Conservation (phyloP, 2,329 filamentous ascomycete species). For the Colletotrichum sp. region DNA sequence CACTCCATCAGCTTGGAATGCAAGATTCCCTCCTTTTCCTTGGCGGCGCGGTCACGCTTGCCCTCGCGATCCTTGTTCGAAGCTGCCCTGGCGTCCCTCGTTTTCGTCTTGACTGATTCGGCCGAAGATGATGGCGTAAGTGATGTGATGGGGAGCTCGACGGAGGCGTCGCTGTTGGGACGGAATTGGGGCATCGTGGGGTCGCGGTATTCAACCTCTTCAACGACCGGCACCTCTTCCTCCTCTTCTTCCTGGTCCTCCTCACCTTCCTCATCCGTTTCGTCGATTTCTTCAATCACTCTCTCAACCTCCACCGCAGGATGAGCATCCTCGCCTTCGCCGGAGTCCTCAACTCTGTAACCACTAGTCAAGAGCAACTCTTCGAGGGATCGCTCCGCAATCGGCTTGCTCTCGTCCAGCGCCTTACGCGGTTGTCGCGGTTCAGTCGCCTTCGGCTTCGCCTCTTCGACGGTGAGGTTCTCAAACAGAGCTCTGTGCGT, state of each 20-base stretch:
- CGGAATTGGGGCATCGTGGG: constrained; percentile 73
- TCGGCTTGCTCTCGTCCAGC: constrained; percentile 23
- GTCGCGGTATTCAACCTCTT: constrained; percentile 47
- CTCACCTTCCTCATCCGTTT: constrained; percentile 18
- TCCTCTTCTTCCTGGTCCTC: constrained; percentile 25
- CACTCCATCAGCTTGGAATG: constrained; percentile 47
- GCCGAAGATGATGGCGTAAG: neutral
- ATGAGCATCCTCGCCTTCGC: neutral
- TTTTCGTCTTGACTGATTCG: neutral
- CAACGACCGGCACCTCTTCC: constrained; percentile 11
- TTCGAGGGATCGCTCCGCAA: constrained; percentile 35
- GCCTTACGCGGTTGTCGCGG: constrained; percentile 22
- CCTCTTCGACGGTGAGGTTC: constrained; percentile 22
- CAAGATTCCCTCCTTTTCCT: constrained; percentile 28
- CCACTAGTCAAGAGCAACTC: constrained; percentile 50
- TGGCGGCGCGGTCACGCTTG: neutral
- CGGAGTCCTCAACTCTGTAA: constrained; percentile 42
- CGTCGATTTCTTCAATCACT: constrained; percentile 19
- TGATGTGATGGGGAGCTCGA: constrained; percentile 16
- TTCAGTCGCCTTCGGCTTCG: constrained; percentile 9
- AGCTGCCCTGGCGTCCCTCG: neutral
- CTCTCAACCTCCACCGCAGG: constrained; percentile 6
- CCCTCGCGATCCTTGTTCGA: neutral
- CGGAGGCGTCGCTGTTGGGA: constrained; percentile 51
- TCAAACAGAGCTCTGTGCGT: constrained; percentile 57